Evolutionary conservation across 2,329 filamentous ascomycete genomes (phyloP), one percentile per base, ranked within the genome.

Genomic region (Xylariaceae sp.): DNA sequence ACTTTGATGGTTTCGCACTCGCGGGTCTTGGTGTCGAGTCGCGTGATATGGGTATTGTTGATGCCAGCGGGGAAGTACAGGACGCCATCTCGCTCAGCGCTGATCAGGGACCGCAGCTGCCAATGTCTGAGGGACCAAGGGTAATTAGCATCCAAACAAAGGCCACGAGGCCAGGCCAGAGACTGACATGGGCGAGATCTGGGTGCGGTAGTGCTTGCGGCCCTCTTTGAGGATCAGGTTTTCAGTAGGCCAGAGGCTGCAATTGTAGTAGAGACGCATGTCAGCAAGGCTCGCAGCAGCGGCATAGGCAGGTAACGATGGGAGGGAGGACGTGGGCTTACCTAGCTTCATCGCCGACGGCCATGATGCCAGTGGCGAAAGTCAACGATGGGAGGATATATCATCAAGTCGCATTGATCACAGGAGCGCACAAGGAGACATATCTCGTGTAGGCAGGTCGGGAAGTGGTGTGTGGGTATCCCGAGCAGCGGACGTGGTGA

Each of bases 101-200:
- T 93, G 69, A 97, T 89, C 63, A 96, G 86, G 63, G 95, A 93
- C 50, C 93, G 90, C 39, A 99, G 80, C 75, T 94, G 90, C 86
- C 88, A 92, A 74, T 94, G 90, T 62, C 88, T 92, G 65, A 32
- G 44, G 35, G 37, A 21, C 23, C 21, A 36, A 6, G 26, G 43
- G 35, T 23, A 35, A 41, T 59, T 50, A 59, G 49, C 45, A 53
- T 42, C 32, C 41, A 20, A 41, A 36, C 24, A 20, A 39, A 23
- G 23, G 33, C 30, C 33, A 30, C 21, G 43, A 52, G 45, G 10
- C 9, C 18, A 23, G 46, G 51, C 52, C 36, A 50, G 42, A 44
- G 37, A 74, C 82, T 62, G 74, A 89, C 84, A 83, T 82, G 43
- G 85, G 85, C 44, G 81, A 80, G 63, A 91, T 86, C 37, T 78